Base-by-base conservation (phyloP, 495 filamentous ascomycete genomes). In the Talaromyces wortmannii region DNA sequence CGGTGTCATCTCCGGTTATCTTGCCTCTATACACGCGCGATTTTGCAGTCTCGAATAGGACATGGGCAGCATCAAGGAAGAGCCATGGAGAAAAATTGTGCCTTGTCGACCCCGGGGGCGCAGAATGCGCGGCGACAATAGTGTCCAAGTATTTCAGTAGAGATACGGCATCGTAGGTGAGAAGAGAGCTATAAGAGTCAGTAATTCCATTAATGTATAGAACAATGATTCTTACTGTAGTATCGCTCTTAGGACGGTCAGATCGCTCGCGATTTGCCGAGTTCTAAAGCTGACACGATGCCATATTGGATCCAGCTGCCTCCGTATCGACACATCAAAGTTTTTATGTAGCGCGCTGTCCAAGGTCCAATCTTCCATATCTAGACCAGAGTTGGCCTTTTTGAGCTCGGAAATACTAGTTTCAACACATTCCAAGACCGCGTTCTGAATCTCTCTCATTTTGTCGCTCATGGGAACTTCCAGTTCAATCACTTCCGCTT, bases 311-410 rank as follows among this genome's bases (percentile, higher is more conserved):
- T 97, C 92, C 12, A 98, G 73, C 68, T 98, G 94, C 61, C 92
- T 83, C 49, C 91, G 75, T 48, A 98, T 83, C 55, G 92, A 83
- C 33, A 89, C 76, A 67, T 97, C 95, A 66, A 98, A 98, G 59
- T 86, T 92, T 66, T 86, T 88, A 57, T 97, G 89, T 53, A 98
- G 71, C 18, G 94, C 95, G 66, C 90, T 96, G 66, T 98, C 95
- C 16, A 96, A 74, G 53, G 90, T 97, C 94, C 94, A 98, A 59
- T 97, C 91, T 56, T 92, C 92, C 87, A 97, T 89, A 58, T 98
- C 95, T 6, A 98, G 72, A 0, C 91, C 91, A 0, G 85, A 78
- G 63, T 96, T 97, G 7, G 83, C 77, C 65, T 95, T 97, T 65
- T 90, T 92, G 13, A 98, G 75, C 64, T 98, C 95, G 30, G 84